These are phyloP conservation scores for Apiotrichum akiyoshidainum DNA, from an alignment of 1,284 basidiomycete genomes.

Conservation along the genomic window DNA sequence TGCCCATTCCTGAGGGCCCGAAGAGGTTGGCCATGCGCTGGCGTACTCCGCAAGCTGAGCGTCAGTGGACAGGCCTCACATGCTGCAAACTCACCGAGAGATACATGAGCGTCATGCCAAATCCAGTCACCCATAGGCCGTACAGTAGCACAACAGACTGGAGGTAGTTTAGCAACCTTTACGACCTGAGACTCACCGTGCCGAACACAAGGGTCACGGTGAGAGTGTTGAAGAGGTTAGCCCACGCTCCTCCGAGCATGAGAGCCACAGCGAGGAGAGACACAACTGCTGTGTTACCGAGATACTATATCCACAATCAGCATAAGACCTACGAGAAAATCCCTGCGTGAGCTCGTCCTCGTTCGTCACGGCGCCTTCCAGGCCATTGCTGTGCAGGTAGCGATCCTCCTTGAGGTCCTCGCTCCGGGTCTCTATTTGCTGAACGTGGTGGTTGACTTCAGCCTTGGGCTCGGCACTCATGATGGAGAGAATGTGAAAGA, in stretches of 20 bases:
- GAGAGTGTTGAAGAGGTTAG: constrained; percentile 4
- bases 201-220: constrained; percentile 4
- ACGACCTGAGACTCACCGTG: not conserved
- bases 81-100: not conserved
- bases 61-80: not conserved
- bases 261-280: constrained; percentile 8
- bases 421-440: too few relatives aligned
- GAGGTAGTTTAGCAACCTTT: not conserved
- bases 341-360: constrained; percentile 7
- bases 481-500: too few relatives aligned
- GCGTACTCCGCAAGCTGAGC: constrained; percentile 8
- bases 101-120: constrained; percentile 1
- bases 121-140: constrained; percentile 5
- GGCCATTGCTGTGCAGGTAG: not conserved
- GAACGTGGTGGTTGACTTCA: too few relatives aligned
- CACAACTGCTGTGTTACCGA: not conserved
- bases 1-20: constrained; percentile 12
- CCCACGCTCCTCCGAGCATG: constrained; percentile 11
- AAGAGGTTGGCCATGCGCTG: constrained; percentile 6
- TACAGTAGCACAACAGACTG: constrained; percentile 6
- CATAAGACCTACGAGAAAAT: constrained; percentile 2
- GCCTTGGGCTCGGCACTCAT: too few relatives aligned
- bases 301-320: not conserved
- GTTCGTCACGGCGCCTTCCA: constrained; percentile 8
- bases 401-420: too few relatives aligned